Percentiles rank a stretch among this genome's conserved stretches.
Conservation (phyloP, 2,329 filamentous ascomycete genomes). For the Clarireedia homoeocarpa region DNA sequence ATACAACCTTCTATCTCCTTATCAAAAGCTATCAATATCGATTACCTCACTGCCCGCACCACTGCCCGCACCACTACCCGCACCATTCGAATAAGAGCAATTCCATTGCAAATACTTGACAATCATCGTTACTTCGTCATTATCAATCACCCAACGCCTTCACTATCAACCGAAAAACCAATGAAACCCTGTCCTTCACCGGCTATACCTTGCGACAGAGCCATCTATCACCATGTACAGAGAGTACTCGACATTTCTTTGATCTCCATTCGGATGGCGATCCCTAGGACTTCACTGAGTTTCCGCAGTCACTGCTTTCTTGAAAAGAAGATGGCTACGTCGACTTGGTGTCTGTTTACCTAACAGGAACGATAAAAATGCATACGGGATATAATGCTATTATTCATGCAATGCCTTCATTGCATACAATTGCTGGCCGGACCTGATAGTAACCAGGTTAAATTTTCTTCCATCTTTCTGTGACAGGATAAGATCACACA, state of each 20-base stretch:
- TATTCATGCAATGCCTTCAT: slow-evolving; percentile 1
- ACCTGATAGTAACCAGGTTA: slow-evolving; percentile 1
- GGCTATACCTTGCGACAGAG: neutral
- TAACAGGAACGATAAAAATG: neutral
- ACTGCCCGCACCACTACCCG: neutral
- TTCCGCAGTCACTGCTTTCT: too few relatives aligned
- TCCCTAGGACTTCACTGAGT: neutral
- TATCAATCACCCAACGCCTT: too few relatives aligned
- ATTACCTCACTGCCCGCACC: slow-evolving; percentile 6
- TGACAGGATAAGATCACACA: slow-evolving; percentile 1
- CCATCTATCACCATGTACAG: too few relatives aligned
- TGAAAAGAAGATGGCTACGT: too few relatives aligned
- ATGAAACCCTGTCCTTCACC: neutral
- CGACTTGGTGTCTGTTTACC: neutral
- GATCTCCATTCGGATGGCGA: neutral
- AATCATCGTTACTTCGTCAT: neutral
- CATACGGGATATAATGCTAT: neutral
- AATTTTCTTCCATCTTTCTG: neutral
- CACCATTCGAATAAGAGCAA: neutral
- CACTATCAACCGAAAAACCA: neutral
- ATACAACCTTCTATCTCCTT: neutral
- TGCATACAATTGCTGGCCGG: neutral
- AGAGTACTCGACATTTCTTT: neutral
- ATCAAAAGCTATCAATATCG: slow-evolving; percentile 5
- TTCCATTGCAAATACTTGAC: neutral